These are phyloP conservation scores for Casuarina equisetifolia DNA, from an alignment of 306 rosid species.

Conservation along the genomic window DNA sequence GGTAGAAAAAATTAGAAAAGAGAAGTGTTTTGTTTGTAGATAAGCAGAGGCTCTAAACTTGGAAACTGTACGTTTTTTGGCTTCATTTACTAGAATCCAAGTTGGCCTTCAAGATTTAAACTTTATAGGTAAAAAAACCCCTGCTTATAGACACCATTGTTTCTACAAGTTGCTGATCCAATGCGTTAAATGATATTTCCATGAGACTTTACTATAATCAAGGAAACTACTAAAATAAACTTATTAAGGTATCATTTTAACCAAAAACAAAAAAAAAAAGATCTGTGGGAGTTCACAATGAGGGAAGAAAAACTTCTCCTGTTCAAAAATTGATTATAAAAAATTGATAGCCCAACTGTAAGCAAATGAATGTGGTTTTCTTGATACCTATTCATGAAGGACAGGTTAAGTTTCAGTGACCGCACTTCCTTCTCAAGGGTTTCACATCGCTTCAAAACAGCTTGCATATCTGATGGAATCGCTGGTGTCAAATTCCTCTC, in stretches of 20 bases:
- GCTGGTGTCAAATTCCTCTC: conserved; percentile 79
- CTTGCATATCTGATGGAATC: conserved; percentile 84
- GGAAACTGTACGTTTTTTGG: not conserved
- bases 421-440: conserved; percentile 69
- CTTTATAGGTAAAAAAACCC: not conserved
- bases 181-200: not conserved
- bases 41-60: not conserved
- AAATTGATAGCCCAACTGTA: not conserved
- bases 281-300: not conserved
- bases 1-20: not conserved
- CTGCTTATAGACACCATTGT: not conserved
- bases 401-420: conserved; percentile 54
- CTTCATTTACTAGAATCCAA: not conserved
- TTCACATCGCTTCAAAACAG: conserved; percentile 81
- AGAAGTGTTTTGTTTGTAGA: not conserved
- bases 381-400: conserved; percentile 60
- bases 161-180: not conserved
- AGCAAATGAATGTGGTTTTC: not conserved
- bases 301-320: not conserved
- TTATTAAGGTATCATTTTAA: not conserved
- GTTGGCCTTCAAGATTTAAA: not conserved
- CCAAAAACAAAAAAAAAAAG: not conserved
- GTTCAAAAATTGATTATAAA: not conserved
- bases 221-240: not conserved
- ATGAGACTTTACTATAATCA: not conserved